Percentiles rank a stretch among this genome's conserved stretches.
Conservation (phyloP, 2,329 filamentous ascomycete species). For the Cadophora gregata region DNA sequence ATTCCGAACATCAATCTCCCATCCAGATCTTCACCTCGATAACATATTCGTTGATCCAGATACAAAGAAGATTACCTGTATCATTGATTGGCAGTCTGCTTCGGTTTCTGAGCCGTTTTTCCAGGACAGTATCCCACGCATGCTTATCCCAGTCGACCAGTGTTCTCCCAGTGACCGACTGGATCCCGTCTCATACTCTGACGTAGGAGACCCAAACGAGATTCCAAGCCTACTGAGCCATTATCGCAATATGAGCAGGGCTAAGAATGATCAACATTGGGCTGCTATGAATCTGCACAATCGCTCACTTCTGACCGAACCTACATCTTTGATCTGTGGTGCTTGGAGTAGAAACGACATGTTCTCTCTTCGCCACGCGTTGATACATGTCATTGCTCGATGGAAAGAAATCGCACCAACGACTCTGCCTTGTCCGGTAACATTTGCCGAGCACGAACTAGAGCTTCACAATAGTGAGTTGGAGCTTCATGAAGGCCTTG, state of each 20-base stretch:
- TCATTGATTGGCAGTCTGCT: constrained; percentile 50
- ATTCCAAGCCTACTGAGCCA: constrained; percentile 14
- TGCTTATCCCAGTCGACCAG: constrained; percentile 22
- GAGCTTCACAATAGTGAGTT: constrained; percentile 26
- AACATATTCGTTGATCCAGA: constrained; percentile 42
- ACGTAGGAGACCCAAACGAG: constrained; percentile 5
- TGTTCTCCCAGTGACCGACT: background rate
- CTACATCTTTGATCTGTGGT: constrained; percentile 21
- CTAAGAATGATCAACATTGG: constrained; percentile 20
- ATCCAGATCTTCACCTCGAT: constrained; percentile 49
- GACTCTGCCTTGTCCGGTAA: constrained; percentile 20
- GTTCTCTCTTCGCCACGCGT: constrained; percentile 20
- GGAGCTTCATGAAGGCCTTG: constrained; percentile 29
- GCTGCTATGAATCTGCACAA: constrained; percentile 19
- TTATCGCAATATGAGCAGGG: constrained; percentile 22
- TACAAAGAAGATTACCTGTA: constrained; percentile 45
- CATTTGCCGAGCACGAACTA: constrained; percentile 27
- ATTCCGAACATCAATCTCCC: constrained; percentile 40
- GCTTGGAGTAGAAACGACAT: constrained; percentile 27
- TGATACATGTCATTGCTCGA: background rate
- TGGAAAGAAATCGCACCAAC: constrained; percentile 5
- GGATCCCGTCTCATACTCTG: constrained; percentile 3
- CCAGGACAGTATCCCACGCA: constrained; percentile 27
- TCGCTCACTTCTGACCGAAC: constrained; percentile 19
- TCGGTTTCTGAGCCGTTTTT: constrained; percentile 27